A percentile compares a stretch with the other conserved stretches of the same genome.
Conservation (phyloP, 306 rosid genomes). For the Dryas alaskensis region DNA sequence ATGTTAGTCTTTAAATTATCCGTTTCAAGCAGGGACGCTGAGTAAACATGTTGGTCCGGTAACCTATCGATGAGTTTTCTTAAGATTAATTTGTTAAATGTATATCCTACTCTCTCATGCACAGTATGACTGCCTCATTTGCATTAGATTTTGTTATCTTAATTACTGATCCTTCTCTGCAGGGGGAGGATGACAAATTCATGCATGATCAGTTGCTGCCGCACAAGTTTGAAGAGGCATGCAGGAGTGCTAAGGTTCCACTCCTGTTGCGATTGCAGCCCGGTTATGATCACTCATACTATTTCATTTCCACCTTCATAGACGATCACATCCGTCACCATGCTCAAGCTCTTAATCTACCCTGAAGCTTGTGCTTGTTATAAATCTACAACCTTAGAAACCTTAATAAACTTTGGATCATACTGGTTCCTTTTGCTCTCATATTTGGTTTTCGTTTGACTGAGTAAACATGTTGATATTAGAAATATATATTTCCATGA, state of each 20-base stretch:
- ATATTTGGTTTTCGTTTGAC: conserved; percentile 1
- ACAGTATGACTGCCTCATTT: background rate
- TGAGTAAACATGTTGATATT: background rate
- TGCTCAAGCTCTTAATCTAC: conserved; percentile 76
- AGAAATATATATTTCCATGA: background rate
- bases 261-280: conserved; percentile 67
- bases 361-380: conserved; percentile 33
- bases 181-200: conserved; percentile 88
- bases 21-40: background rate
- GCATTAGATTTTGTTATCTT: background rate
- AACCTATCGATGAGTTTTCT: background rate
- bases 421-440: conserved; percentile 6
- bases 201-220: conserved; percentile 71
- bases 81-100: background rate
- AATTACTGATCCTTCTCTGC: conserved; percentile 22
- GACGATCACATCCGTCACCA: conserved; percentile 92
- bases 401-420: conserved; percentile 18
- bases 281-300: conserved; percentile 84
- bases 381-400: conserved; percentile 18
- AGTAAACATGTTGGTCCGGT: background rate
- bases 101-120: background rate
- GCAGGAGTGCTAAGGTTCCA: conserved; percentile 64
- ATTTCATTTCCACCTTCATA: conserved; percentile 77
- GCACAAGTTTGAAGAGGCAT: conserved; percentile 75
- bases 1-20: background rate